Percentiles rank a stretch among this genome's conserved stretches.
These are phyloP conservation scores for Leucosporidium scottii DNA, from an alignment of 768 basidiomycete species.

Conservation along the genomic window DNA sequence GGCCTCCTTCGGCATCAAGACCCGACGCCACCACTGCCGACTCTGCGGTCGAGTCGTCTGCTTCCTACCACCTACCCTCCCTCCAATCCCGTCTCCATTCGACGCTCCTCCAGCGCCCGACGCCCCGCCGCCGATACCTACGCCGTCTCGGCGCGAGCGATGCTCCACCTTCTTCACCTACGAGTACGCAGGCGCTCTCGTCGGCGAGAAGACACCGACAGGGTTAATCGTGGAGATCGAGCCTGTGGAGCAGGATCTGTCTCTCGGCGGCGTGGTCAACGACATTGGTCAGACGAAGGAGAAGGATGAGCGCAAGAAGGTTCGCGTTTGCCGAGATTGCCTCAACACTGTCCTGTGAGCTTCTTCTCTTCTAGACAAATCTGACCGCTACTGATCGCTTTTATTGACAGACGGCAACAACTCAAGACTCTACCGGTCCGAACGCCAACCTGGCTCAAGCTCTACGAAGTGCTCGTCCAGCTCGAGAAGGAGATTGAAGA, in stretches of 20 bases:
- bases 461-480: constrained; percentile 67
- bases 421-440: constrained; percentile 58
- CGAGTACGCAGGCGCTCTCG: constrained; percentile 57
- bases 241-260: constrained; percentile 40
- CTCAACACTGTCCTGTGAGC: constrained; percentile 69
- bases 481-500: constrained; percentile 89
- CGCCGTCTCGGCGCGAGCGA: constrained; percentile 53
- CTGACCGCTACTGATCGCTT: constrained; percentile 61
- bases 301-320: constrained; percentile 79
- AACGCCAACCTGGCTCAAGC: constrained; percentile 57
- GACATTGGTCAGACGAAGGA: constrained; percentile 56
- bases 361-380: constrained; percentile 49
- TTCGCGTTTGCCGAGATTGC: constrained; percentile 80
- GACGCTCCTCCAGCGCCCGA: constrained; percentile 32
- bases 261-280: constrained; percentile 36
- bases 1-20: constrained; percentile 76
- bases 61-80: constrained; percentile 65
- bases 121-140: not conserved
- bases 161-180: constrained; percentile 81
- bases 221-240: constrained; percentile 34
- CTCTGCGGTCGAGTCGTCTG: constrained; percentile 88
- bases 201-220: not conserved
- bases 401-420: constrained; percentile 57
- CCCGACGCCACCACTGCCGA: constrained; percentile 93
- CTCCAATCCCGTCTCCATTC: constrained; percentile 33